phyloP scores from a whole-genome alignment of 495 filamentous ascomycete species.

The Trypethelium eluteriae region DNA sequence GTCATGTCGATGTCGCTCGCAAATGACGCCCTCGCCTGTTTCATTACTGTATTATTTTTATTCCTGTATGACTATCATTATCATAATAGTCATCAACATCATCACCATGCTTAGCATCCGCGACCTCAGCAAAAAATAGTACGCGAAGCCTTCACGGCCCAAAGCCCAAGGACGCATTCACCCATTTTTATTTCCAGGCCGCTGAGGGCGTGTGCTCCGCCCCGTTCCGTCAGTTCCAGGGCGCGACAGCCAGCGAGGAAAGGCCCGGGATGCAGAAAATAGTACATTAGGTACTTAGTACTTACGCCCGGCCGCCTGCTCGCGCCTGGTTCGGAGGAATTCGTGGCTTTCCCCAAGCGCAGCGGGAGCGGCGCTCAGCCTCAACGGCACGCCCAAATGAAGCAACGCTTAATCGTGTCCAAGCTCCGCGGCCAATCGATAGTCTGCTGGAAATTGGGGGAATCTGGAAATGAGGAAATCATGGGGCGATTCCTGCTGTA shows the following conservation, averaged over 20 bases:
- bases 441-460: not conserved
- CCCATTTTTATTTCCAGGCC: not conserved
- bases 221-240: constrained; percentile 10
- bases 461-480: too few relatives aligned
- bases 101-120: too few relatives aligned
- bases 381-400: constrained; percentile 10
- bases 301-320: not conserved
- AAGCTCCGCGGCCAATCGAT: not conserved
- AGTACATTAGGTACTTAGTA: not conserved
- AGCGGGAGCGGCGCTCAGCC: constrained; percentile 9
- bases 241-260: not conserved
- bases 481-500: not conserved
- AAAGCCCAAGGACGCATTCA: too few relatives aligned
- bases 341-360: constrained; percentile 11
- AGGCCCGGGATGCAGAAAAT: constrained; percentile 9
- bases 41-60: too few relatives aligned
- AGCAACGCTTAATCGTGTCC: constrained; percentile 4
- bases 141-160: too few relatives aligned
- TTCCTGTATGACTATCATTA: too few relatives aligned
- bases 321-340: constrained; percentile 2
- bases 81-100: too few relatives aligned
- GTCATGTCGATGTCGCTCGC: too few relatives aligned
- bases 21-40: too few relatives aligned
- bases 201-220: constrained; percentile 7
- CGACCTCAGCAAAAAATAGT: too few relatives aligned